Base-by-base conservation (phyloP, 768 basidiomycete species). In the Amanita molliuscula region DNA sequence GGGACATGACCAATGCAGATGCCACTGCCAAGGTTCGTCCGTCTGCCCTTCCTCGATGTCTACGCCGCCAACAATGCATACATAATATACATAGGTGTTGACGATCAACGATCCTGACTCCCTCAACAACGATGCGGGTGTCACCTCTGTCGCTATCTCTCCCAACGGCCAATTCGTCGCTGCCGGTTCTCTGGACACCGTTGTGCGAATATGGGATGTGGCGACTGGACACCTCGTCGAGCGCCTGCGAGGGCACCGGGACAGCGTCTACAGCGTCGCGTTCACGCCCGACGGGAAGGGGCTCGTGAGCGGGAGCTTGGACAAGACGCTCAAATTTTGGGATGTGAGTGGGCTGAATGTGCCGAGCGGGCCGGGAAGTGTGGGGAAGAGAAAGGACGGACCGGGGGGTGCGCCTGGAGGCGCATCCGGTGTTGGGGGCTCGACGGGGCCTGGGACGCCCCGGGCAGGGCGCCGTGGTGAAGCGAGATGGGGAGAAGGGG, bases 231-330 rank as follows among this genome's bases (percentile, higher is more conserved):
- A 66, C 40, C 68, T 92, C n/a, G 70, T 91, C 6, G 88, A 88
- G 61, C 71, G 81, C 23, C 67, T 94, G 50, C 67, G 77, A 40
- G 90, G 90, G 0, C 91, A 94, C 62, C 74, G 74, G 49, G 88
- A 93, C 59, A 84, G 82, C 47, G 91, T 94, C 38, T 93, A 92
- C 63, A 84, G 84, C 44, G 76, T 93, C 3, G 91, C 88, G 25
- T 99, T 97, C 66, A 91, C 89, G 1, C 92, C 91, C 0, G 94
- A 96, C 59, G 92, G 92, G 20, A 82, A 81, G 61, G 86, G 83
- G 6, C 73, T 99, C 55, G 90, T 97, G 4, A 92, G 88, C 54
- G 95, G 94, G 34, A 91, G 88, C 66, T 67, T 94, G 60, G 90
- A 94, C 61, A 86, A 88, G 73, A 90, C 86, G 43, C 61, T 94